Conservation (phyloP, 768 basidiomycete genomes). For the Tylopilus plumbeoviolaceoides region DNA sequence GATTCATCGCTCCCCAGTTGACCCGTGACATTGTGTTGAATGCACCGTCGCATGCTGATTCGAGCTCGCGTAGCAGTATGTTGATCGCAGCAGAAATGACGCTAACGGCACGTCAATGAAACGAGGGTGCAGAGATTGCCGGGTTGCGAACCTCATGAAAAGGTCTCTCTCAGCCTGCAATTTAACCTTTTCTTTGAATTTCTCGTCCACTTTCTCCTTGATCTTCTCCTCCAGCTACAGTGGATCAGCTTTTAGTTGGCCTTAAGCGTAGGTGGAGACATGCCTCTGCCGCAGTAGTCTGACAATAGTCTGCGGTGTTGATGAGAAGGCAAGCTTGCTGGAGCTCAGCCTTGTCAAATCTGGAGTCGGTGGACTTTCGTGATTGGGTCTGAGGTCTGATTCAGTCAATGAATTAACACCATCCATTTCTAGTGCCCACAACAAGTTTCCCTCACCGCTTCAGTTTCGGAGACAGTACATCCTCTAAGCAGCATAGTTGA, state of each 20-base stretch:
- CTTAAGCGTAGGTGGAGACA: slow-evolving; percentile 4
- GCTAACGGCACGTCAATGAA: slow-evolving; percentile 36
- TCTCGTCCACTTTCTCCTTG: slow-evolving; percentile 71
- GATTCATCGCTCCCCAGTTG: slow-evolving; percentile 72
- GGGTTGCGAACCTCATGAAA: slow-evolving; percentile 69
- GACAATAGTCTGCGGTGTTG: slow-evolving; percentile 98
- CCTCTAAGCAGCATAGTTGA: slow-evolving; percentile 53
- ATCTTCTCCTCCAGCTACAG: slow-evolving; percentile 88
- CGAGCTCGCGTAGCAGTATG: slow-evolving; percentile 79
- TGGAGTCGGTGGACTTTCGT: slow-evolving; percentile 74
- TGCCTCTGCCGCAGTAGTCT: slow-evolving; percentile 85
- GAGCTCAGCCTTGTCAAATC: slow-evolving; percentile 71
- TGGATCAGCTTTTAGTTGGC: not conserved
- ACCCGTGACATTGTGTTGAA: slow-evolving; percentile 74
- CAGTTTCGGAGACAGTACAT: slow-evolving; percentile 70
- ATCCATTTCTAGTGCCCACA: not conserved
- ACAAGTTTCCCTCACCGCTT: slow-evolving; percentile 52
- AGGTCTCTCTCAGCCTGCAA: slow-evolving; percentile 84
- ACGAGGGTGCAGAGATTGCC: not conserved
- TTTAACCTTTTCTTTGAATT: slow-evolving; percentile 73
- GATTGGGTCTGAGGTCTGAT: slow-evolving; percentile 38
- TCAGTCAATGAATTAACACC: slow-evolving; percentile 1
- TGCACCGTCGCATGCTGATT: slow-evolving; percentile 74
- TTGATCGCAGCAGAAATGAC: slow-evolving; percentile 82
- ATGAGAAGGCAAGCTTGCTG: slow-evolving; percentile 84